These are phyloP conservation scores for Helenozyma baotianmanensis DNA, from an alignment of 805 yeast genomes.

Conservation along the genomic window DNA sequence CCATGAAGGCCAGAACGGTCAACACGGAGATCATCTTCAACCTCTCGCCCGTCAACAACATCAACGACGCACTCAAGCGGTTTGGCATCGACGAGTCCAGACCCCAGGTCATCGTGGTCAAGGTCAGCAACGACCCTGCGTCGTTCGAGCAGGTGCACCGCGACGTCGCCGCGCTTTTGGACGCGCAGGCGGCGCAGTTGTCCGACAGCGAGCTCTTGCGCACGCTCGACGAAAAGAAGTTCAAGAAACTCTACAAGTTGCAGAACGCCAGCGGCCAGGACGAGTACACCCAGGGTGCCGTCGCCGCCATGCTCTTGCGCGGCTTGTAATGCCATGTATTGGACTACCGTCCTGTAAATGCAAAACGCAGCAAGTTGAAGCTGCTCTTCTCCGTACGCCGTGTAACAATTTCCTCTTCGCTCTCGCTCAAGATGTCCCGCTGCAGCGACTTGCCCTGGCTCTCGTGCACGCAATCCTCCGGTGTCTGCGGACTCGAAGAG, in stretches of 20 bases:
- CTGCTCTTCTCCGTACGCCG: constrained; percentile 1
- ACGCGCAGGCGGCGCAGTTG: constrained; percentile 8
- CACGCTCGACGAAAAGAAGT: constrained; percentile 22
- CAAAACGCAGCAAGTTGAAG: constrained; percentile 13
- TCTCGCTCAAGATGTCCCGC: constrained; percentile 11
- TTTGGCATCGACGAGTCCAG: constrained; percentile 62
- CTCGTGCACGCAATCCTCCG: neutral
- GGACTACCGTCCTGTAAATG: constrained; percentile 10
- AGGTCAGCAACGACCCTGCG: constrained; percentile 28
- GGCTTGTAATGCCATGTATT: constrained; percentile 5
- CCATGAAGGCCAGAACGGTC: constrained; percentile 56
- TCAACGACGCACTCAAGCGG: constrained; percentile 62
- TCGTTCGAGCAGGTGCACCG: constrained; percentile 22
- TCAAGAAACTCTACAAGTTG: constrained; percentile 35
- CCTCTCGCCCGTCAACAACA: constrained; percentile 66
- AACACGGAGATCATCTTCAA: constrained; percentile 71
- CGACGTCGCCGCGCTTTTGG: constrained; percentile 20
- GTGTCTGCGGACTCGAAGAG: constrained; percentile 6
- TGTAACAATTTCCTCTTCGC: constrained; percentile 6
- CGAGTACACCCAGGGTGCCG: constrained; percentile 11
- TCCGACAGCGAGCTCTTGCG: constrained; percentile 21
- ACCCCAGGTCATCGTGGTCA: constrained; percentile 46
- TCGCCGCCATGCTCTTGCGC: constrained; percentile 13
- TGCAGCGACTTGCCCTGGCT: constrained; percentile 12
- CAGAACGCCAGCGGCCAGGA: constrained; percentile 19